Conservation (phyloP, 2,329 filamentous ascomycete species). For the Zalaria obscura region DNA sequence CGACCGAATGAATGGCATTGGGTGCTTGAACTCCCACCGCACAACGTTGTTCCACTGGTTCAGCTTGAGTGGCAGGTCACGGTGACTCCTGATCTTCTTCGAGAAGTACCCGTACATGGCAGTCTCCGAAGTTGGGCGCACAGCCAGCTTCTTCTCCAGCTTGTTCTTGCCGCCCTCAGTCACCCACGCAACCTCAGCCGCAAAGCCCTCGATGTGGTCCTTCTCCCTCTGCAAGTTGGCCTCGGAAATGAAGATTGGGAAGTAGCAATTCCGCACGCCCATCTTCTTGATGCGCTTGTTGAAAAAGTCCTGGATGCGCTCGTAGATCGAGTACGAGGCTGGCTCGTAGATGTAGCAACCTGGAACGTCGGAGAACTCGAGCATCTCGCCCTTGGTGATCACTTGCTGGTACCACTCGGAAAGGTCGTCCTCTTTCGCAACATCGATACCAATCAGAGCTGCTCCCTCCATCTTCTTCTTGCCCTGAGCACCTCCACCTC, state of each 20-base stretch:
- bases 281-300: constrained; percentile 67
- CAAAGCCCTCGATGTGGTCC: constrained; percentile 97
- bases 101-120: constrained; percentile 95
- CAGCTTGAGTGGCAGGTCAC: constrained; percentile 82
- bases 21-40: constrained; percentile 94
- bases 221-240: constrained; percentile 81
- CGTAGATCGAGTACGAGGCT: constrained; percentile 53
- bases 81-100: constrained; percentile 93
- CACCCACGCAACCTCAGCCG: constrained; percentile 80
- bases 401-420: constrained; percentile 96
- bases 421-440: constrained; percentile 75
- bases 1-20: constrained; percentile 71
- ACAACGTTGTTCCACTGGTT: constrained; percentile 98
- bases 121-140: constrained; percentile 55
- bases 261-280: constrained; percentile 90
- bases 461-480: constrained; percentile 39
- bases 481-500: constrained; percentile 1
- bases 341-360: constrained; percentile 88
- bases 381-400: constrained; percentile 90
- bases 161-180: constrained; percentile 84
- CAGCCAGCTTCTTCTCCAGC: constrained; percentile 65
- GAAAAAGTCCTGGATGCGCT: constrained; percentile 45
- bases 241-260: constrained; percentile 87
- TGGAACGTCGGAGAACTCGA: constrained; percentile 97
- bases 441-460: constrained; percentile 73